Evolutionary conservation across 2,329 filamentous ascomycete species (phyloP), one percentile per base, ranked within the genome.

Genomic region (Xylaria sp.): DNA sequence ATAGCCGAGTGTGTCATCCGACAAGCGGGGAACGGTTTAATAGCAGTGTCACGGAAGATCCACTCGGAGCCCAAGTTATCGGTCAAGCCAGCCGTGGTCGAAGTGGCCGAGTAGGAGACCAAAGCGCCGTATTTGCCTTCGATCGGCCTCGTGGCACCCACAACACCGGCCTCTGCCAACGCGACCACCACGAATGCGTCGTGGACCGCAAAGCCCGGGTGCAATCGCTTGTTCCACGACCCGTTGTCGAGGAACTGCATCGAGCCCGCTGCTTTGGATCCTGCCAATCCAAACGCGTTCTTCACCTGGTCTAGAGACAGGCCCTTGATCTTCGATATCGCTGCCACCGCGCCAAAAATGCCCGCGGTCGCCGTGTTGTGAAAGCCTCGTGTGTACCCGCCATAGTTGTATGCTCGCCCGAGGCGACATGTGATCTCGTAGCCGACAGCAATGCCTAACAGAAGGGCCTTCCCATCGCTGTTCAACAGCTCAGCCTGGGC

Each of bases 191-290:
- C 56, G 39, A 77, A 71, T 1, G 74, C 75, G 33, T 77, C 74
- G 54, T 73, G 73, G 1, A 74, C 74, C 1, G 74, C 73, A 31
- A 76, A 75, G 7, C 72, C 75, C 0, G 73, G 71, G n/a, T 75
- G 75, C 25, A 77, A 64, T 1, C 74, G 64, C 63, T 76, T 75
- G 59, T 76, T 77, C 73, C 72, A 75, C 2, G 68, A 63, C 1
- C 74, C 75, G 47, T 76, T 76, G 60, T 74, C 73, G 5, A 77
- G 71, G 50, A 74, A 77, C 62, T 77, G 73, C 72, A 77, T 77
- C 29, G 71, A 74, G 1, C 75, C 75, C 15, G 73, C 65, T 0
- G 73, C 72, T 38, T 73, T 75, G 1, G 73, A 77, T 2, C 58
- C 65, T 6, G 73, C 74, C 4, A 76, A 57, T 0, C 74, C 74